A percentile compares a stretch with the other conserved stretches of the same genome.
Conservation (phyloP, 1,139 yeast species). For the Yamadazyma sp. region DNA sequence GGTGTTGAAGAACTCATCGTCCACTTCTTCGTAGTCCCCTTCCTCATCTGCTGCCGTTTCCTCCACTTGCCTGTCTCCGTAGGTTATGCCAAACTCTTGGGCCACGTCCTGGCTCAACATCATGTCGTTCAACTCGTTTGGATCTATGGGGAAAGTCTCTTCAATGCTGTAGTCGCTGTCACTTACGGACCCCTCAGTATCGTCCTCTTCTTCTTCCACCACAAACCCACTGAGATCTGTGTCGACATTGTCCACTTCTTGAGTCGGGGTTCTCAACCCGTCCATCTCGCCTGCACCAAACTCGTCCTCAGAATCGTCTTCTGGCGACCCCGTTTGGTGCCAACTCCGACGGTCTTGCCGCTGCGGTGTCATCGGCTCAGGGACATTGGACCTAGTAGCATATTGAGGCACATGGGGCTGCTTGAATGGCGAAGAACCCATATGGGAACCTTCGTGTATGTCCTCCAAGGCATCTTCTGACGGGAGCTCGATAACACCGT, state of each 20-base stretch:
- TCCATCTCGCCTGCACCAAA: slow-evolving; percentile 43
- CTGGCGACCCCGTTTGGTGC: background rate
- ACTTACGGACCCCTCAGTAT: slow-evolving; percentile 11
- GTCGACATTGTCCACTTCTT: slow-evolving; percentile 32
- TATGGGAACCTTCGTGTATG: background rate
- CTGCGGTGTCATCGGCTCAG: slow-evolving; percentile 1
- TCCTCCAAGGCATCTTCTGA: background rate
- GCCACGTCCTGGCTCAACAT: slow-evolving; percentile 34
- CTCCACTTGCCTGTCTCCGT: slow-evolving; percentile 16
- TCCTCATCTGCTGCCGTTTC: slow-evolving; percentile 29
- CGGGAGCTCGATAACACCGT: background rate
- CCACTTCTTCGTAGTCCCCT: slow-evolving; percentile 19
- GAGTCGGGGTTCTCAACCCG: slow-evolving; percentile 39
- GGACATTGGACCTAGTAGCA: background rate
- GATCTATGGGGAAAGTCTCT: slow-evolving; percentile 11
- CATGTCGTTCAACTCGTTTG: slow-evolving; percentile 28
- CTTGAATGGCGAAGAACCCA: slow-evolving; percentile 1
- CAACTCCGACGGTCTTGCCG: background rate
- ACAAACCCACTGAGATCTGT: slow-evolving; percentile 38
- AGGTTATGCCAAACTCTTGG: slow-evolving; percentile 26
- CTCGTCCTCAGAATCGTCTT: slow-evolving; percentile 30
- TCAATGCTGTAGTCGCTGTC: slow-evolving; percentile 17
- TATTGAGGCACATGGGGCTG: background rate
- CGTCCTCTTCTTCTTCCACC: slow-evolving; percentile 15
- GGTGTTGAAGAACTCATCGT: slow-evolving; percentile 25